phyloP scores from a whole-genome alignment of 1,284 basidiomycete genomes.

The Ustilago bromivora region DNA sequence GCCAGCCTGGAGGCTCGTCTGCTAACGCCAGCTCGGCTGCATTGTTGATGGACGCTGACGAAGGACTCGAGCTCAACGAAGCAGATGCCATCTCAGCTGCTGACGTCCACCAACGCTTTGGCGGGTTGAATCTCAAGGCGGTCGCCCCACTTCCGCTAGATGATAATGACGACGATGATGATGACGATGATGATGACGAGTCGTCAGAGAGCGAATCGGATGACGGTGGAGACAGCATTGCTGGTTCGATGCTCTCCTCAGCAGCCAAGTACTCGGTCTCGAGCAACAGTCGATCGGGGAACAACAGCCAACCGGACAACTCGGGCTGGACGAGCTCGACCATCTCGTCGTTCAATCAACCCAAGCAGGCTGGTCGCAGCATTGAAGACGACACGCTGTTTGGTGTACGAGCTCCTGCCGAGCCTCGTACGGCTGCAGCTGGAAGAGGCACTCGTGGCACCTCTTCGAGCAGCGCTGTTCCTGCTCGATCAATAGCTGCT shows the following conservation, averaged over 20 bases:
- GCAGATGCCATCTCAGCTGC: conserved; percentile 14
- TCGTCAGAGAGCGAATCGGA: conserved; percentile 48
- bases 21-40: conserved; percentile 51
- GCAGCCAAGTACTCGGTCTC: conserved; percentile 47
- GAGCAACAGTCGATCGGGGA: conserved; percentile 45
- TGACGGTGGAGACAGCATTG: conserved; percentile 31
- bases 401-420: conserved; percentile 52
- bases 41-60: conserved; percentile 57
- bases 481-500: conserved; percentile 8
- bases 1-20: conserved; percentile 17
- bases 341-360: conserved; percentile 48
- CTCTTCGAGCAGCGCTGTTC: conserved; percentile 4
- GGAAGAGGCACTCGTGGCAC: conserved; percentile 9
- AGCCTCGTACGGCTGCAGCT: conserved; percentile 23
- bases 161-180: conserved; percentile 42
- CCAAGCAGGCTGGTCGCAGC: conserved; percentile 43
- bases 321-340: conserved; percentile 54
- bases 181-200: conserved; percentile 55
- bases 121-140: conserved; percentile 22
- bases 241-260: conserved; percentile 43
- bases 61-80: conserved; percentile 45
- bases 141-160: conserved; percentile 22
- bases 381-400: conserved; percentile 68
- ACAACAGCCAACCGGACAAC: conserved; percentile 37
- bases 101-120: conserved; percentile 30